Evolutionary conservation across 257 asterid species (phyloP), one percentile per base, ranked within the genome.

Genomic region (Fraxinus pennsylvanica): DNA sequence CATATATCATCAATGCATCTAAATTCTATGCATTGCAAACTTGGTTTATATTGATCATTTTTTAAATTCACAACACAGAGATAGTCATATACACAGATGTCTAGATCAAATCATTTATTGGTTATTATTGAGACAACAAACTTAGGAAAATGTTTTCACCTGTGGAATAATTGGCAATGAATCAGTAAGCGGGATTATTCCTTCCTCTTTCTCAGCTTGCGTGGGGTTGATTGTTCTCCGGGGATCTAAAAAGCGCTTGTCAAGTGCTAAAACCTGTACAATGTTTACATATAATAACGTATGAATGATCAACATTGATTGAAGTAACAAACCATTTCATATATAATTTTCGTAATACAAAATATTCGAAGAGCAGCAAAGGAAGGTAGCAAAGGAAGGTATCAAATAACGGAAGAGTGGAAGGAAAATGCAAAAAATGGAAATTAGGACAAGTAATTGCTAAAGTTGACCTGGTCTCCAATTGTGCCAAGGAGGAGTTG

Each of bases 151-250:
- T 73, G 73, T 66, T 15, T 65, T 76, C 74, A 96, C 99, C 97
- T 93, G 98, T 35, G 99, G 97, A 85, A 91, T 92, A 77, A 96
- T 90, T 52, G 99, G 98, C 81, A 96, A 85, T 47, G 97, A 89
- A 80, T 96, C 99, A 66, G 98, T 89, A 78, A 96, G 97, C 68
- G 99, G 99, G 76, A 96, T 90, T 36, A 96, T 87, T 80, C 99
- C 99, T 88, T 96, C 99, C 94, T 96, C 99, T 84, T 96, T 96
- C 89, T 96, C 99, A 68, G 97, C 97, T 81, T 87, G 94, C 35
- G 94, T 82, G 73, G 99, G 99, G 84, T 96, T 96, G 76, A 91
- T 76, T 59, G 99, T 91, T 78, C 98, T 86, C 71, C 99, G 91
- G 43, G 98, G 98, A 88, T 93, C 99, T 21, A 96, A 83, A 79